Base-by-base conservation (phyloP, 2,329 filamentous ascomycete genomes). In the Cercospora beticola region DNA sequence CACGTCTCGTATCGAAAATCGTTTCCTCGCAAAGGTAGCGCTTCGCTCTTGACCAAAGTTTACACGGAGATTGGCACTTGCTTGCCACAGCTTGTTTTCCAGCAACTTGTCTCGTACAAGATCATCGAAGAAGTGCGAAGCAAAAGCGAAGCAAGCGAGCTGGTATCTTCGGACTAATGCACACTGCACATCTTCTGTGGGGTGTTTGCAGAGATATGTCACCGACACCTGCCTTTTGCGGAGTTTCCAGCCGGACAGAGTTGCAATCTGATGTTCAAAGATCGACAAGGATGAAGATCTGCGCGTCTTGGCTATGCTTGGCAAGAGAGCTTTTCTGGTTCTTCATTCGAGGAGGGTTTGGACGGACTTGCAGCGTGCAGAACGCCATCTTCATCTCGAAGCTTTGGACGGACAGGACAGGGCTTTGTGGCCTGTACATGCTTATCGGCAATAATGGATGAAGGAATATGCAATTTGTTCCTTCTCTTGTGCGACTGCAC, bases 151-250 rank as follows among this genome's bases (percentile, higher is more conserved):
- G 49, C 49, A 54, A 23, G 49, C 49, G 49, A 26, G 26, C 14
- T 68, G 46, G 54, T 58, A 57, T 62, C 62, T 21, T 4, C 6
- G 40, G 23, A n/a, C 62, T 58, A 26, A 63, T 10, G 43, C 43
- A 33, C 26, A 33, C 7, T 56, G 49, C 49, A 26, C 16, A 26
- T 56, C 23, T 16, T 56, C 21, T 28, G 49, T 28, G 49, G 23
- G 16, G 10, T 28, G 49, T 56, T 14, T 36, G 28, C 56, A 59
- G 30, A 59, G 56, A 33, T 36, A 36, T 56, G 56, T 14, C 56
- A 28, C 30, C 23, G 36, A 58, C 63, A 69, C 67, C 67, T 69
- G 63, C 67, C 67, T 63, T 4, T 63, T 69, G 30, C 21, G 64
- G 64, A 28, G 58, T 14, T 33, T 43, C 26, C 65, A 57, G 58